phyloP scores from a whole-genome alignment of 2,329 filamentous ascomycete species.

The Pseudocercospora eumusae region DNA sequence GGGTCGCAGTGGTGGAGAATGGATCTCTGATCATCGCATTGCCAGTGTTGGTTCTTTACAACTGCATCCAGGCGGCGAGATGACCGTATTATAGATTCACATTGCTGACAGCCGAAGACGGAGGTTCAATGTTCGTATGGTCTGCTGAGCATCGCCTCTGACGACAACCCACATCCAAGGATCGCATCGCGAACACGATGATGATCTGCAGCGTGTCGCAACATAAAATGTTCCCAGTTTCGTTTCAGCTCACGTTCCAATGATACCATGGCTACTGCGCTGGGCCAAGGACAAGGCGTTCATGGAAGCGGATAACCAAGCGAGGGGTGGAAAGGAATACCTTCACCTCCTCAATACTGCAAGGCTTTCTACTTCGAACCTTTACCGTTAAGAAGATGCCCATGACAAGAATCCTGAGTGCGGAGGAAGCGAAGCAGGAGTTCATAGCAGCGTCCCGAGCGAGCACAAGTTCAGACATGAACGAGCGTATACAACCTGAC shows the following conservation, averaged over 20 bases:
- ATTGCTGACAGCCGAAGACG: no score
- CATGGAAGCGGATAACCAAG: background rate
- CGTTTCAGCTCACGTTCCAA: background rate
- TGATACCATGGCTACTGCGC: background rate
- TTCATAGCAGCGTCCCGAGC: background rate
- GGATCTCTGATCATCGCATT: background rate
- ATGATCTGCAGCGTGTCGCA: background rate
- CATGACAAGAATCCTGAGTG: constrained; percentile 2
- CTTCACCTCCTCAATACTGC: background rate
- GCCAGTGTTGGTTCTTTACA: no score
- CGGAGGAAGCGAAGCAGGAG: constrained; percentile 8
- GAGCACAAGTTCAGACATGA: constrained; percentile 1
- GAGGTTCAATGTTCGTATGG: no score
- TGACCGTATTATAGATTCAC: no score
- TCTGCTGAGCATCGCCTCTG: background rate
- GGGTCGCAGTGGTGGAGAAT: background rate
- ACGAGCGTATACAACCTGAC: background rate
- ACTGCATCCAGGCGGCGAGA: no score
- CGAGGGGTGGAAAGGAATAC: background rate
- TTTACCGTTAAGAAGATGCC: background rate
- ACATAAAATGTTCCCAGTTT: background rate
- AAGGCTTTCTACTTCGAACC: background rate
- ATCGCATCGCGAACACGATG: background rate
- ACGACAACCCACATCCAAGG: background rate
- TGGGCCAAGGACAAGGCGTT: background rate